These are phyloP conservation scores for Saccharomycopsis sp. DNA, from an alignment of 805 yeast genomes.

Conservation along the genomic window DNA sequence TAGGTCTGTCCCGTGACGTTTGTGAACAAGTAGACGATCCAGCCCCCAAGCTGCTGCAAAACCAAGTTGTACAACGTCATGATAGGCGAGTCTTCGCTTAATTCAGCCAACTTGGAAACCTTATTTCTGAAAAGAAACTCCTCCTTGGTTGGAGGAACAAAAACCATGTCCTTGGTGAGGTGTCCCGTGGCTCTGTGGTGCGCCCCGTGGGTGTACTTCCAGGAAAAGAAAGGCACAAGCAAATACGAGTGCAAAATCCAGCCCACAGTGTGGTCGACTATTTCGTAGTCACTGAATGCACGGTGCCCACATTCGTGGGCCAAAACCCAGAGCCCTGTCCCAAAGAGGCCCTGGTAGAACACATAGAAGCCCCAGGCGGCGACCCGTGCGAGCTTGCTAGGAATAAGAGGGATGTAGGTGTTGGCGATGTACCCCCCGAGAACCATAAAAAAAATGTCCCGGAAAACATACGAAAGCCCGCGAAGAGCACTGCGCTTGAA, in stretches of 20 bases:
- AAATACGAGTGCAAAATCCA: conserved; percentile 77
- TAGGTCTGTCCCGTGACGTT: conserved; percentile 75
- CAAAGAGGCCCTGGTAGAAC: conserved; percentile 53
- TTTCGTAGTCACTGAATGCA: conserved; percentile 68
- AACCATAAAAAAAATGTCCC: conserved; percentile 44
- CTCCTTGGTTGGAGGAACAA: conserved; percentile 65
- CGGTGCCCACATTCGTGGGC: conserved; percentile 92
- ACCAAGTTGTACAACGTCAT: conserved; percentile 49
- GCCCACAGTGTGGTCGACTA: conserved; percentile 73
- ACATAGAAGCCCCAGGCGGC: conserved; percentile 53
- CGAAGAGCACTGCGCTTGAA: conserved; percentile 45
- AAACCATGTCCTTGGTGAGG: conserved; percentile 75
- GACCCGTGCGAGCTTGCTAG: conserved; percentile 36
- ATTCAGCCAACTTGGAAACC: conserved; percentile 40
- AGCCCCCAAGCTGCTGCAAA: conserved; percentile 72
- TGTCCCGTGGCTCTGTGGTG: conserved; percentile 91
- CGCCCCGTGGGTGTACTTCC: conserved; percentile 80
- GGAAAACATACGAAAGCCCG: conserved; percentile 45
- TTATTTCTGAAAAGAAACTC: conserved; percentile 39
- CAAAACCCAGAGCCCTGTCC: conserved; percentile 76
- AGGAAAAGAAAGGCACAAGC: conserved; percentile 79
- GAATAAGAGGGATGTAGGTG: conserved; percentile 37
- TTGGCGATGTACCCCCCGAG: conserved; percentile 40
- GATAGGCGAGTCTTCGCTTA: conserved; percentile 71
- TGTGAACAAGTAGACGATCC: conserved; percentile 57